Conservation (phyloP, 257 asterid genomes). For the Ballota nigra region DNA sequence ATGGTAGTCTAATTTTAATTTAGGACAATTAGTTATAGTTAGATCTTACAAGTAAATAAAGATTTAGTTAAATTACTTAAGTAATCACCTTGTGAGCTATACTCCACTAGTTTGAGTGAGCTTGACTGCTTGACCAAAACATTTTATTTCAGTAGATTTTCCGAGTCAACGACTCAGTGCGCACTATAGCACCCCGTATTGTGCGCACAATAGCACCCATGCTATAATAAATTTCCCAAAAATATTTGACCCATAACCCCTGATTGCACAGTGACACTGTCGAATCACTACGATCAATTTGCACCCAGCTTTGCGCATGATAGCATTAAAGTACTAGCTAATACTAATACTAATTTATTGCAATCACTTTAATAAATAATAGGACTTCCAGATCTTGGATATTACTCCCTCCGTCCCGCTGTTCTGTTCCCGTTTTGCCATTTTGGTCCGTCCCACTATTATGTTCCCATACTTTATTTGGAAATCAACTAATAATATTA, state of each 20-base stretch:
- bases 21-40: too few relatives aligned
- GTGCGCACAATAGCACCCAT: neutral
- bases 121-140: neutral
- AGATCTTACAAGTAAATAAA: neutral
- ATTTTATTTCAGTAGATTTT: too few relatives aligned
- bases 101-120: neutral
- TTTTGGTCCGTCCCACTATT: too few relatives aligned
- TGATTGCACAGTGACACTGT: neutral
- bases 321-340: neutral
- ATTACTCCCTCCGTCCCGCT: too few relatives aligned
- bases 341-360: neutral
- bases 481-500: too few relatives aligned
- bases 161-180: neutral
- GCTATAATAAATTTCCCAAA: neutral
- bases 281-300: neutral
- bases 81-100: too few relatives aligned
- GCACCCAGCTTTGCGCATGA: neutral
- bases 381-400: neutral
- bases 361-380: neutral
- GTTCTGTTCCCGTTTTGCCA: too few relatives aligned
- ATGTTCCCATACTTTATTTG: too few relatives aligned
- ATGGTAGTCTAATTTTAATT: too few relatives aligned
- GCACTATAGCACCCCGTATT: constrained; percentile 3
- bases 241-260: neutral
- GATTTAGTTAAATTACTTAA: too few relatives aligned